These are phyloP conservation scores for Phytopythium aichiense DNA, from an alignment of 352 stramenopile genomes.

Conservation along the genomic window DNA sequence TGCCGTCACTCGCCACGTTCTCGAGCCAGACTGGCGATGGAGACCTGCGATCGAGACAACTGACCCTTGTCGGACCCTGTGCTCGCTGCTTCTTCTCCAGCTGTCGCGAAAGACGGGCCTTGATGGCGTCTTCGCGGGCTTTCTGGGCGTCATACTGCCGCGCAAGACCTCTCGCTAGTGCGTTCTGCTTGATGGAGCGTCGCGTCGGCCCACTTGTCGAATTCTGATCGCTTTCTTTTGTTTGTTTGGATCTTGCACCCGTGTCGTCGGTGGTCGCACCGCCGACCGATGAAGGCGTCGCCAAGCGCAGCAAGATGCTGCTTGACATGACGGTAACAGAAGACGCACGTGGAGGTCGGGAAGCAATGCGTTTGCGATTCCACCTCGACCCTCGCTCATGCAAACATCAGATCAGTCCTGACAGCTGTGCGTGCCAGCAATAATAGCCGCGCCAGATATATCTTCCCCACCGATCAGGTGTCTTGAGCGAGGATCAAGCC, in stretches of 20 bases:
- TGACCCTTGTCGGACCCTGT: background rate
- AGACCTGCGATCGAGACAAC: background rate
- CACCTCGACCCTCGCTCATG: background rate
- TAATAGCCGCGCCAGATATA: constrained; percentile 5
- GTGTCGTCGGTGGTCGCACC: background rate
- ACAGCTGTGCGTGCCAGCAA: background rate
- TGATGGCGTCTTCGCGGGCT: constrained; percentile 18
- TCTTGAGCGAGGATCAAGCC: no score
- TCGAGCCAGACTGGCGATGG: background rate
- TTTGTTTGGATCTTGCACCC: background rate
- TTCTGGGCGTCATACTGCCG: constrained; percentile 29
- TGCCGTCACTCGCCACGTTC: background rate
- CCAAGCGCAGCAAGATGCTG: background rate
- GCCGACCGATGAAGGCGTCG: background rate
- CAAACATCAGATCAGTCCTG: background rate
- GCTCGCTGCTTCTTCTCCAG: background rate
- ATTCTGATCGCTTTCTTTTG: background rate
- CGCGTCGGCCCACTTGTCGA: background rate
- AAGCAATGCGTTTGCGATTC: background rate
- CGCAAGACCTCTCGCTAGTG: constrained; percentile 24
- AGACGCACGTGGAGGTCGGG: background rate
- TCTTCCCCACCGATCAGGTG: background rate
- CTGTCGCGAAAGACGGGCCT: constrained; percentile 17
- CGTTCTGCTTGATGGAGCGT: background rate
- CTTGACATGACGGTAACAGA: background rate